Base-by-base conservation (phyloP, 345 rosid species). In the Diplotaxis tenuifolia region DNA sequence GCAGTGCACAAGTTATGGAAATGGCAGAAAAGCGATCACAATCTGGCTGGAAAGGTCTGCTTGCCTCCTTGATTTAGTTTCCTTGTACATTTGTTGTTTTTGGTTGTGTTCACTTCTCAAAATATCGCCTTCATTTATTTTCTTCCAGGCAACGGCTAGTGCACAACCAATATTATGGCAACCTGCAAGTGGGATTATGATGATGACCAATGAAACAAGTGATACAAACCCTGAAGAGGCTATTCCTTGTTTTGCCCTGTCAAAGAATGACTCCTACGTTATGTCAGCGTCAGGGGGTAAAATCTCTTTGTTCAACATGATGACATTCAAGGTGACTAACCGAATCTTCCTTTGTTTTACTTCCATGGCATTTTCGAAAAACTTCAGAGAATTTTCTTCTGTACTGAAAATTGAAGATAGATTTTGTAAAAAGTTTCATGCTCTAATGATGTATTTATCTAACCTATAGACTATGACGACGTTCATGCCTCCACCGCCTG, bases 1-100 rank as follows among this genome's bases (percentile, higher is more conserved):
- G 98, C 96, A 11, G 89, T 86, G 15, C 96, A 89, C 79, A 88
- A 87, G 84, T 86, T 89, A 49, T 89, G 98, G 96, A 88, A 92
- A 76, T 92, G 98, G 98, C 88, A 77, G 70, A 77, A 78, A 76
- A 87, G 75, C 80, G 94, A 88, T 21, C 77, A 83, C 7, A 85
- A 85, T 71, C 6, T 12, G 45, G 66, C 70, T 16, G 84, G 74
- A 50, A 86, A 84, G 93, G 96, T 89, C 76, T 40, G 32, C 18
- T 25, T 25, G 18, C 50, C 31, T 56, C 78, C 64, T 65, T 32
- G 62, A n/a, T 29, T 53, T 38, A 31, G 34, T 19, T 65, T 65
- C 12, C 21, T 60, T 20, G 56, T 16, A 8, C 57, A 7, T 50
- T 34, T 47, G 7, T 42, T 57, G 10, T 19, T 45, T 31, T 8